Conservation (phyloP, 305 asterid genomes). For the Rubia peregrina region DNA sequence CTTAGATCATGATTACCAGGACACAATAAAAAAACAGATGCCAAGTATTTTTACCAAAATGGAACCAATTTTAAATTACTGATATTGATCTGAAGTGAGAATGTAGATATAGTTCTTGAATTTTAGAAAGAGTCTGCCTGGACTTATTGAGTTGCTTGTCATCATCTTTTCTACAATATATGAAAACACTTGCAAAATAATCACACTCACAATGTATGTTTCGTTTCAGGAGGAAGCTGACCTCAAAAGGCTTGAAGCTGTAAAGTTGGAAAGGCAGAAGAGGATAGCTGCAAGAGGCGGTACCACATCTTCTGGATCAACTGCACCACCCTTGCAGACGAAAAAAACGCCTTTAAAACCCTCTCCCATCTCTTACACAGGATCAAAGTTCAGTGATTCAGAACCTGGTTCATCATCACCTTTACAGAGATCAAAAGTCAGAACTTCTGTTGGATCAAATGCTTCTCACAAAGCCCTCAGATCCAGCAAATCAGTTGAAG, state of each 20-base stretch:
- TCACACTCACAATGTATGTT: not conserved
- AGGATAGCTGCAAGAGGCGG: slow-evolving; percentile 77
- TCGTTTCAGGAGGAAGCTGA: slow-evolving; percentile 75
- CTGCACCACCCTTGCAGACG: slow-evolving; percentile 36
- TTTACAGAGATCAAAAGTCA: slow-evolving; percentile 85
- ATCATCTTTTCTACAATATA: not conserved
- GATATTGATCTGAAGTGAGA: not conserved
- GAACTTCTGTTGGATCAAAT: slow-evolving; percentile 49
- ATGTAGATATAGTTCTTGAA: not conserved
- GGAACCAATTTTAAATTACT: not conserved
- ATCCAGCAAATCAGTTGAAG: slow-evolving; percentile 49
- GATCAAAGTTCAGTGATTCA: slow-evolving; percentile 86
- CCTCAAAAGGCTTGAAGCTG: slow-evolving; percentile 62
- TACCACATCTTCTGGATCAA: slow-evolving; percentile 41
- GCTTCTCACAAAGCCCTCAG: slow-evolving; percentile 44
- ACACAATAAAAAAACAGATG: not conserved
- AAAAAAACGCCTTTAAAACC: slow-evolving; percentile 60
- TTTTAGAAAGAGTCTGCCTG: not conserved
- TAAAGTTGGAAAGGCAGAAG: slow-evolving; percentile 82
- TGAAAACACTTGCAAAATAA: slow-evolving; percentile 5
- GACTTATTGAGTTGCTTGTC: not conserved
- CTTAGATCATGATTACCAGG: not conserved
- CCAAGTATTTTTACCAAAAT: not conserved
- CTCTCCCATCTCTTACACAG: slow-evolving; percentile 58
- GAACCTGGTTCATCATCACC: slow-evolving; percentile 95